A percentile compares a stretch with the other conserved stretches of the same genome.
phyloP scores from a whole-genome alignment of 768 basidiomycete genomes.

The Sistotremastrum suecicum region DNA sequence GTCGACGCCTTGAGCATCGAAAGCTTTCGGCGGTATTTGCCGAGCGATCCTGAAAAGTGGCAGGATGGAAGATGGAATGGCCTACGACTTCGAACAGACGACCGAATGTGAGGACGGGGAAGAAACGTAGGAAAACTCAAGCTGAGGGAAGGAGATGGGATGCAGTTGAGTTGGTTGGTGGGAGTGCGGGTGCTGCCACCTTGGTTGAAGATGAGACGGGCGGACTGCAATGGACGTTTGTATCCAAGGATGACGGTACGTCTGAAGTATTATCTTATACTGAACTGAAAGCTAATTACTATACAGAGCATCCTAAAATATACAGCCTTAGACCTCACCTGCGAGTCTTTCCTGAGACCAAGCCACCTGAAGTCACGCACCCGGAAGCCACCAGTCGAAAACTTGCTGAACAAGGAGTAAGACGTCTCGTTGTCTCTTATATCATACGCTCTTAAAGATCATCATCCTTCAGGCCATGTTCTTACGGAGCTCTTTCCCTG shows the following conservation, averaged over 20 bases:
- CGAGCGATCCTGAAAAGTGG: constrained; percentile 2
- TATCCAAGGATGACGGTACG: constrained; percentile 17
- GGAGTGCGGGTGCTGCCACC: constrained; percentile 42
- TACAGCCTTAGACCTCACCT: constrained; percentile 17
- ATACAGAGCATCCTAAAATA: constrained; percentile 13
- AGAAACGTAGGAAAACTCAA: not conserved
- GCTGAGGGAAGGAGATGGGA: constrained; percentile 13
- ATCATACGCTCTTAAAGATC: constrained; percentile 1
- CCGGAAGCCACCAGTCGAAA: constrained; percentile 25
- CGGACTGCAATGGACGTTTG: constrained; percentile 38
- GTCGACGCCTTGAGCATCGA: constrained; percentile 19
- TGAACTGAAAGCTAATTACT: too few species aligned
- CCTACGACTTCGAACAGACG: constrained; percentile 17
- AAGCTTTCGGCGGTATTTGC: constrained; percentile 13
- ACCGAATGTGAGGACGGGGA: not conserved
- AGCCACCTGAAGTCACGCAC: constrained; percentile 19
- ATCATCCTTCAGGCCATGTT: constrained; percentile 44
- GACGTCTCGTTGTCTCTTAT: constrained; percentile 7
- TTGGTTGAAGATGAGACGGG: constrained; percentile 26
- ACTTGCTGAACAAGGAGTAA: constrained; percentile 54
- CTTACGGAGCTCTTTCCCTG: constrained; percentile 55
- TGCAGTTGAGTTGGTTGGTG: constrained; percentile 45
- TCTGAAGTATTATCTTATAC: constrained; percentile 16
- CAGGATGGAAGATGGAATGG: constrained; percentile 13
- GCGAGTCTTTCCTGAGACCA: constrained; percentile 47